Conservation (phyloP, 176 grass and related monocot species). For the Aegilops sharonensis region DNA sequence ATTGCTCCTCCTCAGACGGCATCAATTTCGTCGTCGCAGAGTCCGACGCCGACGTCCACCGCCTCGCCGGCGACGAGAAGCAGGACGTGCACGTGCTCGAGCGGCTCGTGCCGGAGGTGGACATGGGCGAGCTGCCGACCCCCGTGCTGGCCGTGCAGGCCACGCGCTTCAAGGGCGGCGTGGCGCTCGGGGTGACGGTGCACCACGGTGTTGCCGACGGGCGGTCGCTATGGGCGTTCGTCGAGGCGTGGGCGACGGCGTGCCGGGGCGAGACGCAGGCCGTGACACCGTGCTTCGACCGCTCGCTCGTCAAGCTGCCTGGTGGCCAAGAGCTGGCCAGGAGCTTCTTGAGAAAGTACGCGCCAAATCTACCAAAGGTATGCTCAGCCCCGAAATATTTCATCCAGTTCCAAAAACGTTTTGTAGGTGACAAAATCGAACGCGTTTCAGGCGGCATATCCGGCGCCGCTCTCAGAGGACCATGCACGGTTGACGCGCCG, state of each 20-base stretch:
- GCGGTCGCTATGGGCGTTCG: conserved; percentile 30
- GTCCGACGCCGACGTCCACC: conserved; percentile 31
- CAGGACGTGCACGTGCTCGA: conserved; percentile 28
- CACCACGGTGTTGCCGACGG: conserved; percentile 35
- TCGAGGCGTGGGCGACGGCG: conserved; percentile 15
- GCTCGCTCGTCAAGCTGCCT: neutral
- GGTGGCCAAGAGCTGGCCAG: neutral
- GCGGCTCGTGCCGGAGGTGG: conserved; percentile 36
- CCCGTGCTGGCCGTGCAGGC: conserved; percentile 51
- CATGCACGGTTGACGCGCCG: neutral
- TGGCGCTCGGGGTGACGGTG: conserved; percentile 10
- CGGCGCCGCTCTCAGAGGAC: neutral
- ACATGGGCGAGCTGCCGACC: conserved; percentile 39
- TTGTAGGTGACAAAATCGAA: neutral
- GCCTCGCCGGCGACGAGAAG: conserved; percentile 27
- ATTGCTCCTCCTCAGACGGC: neutral
- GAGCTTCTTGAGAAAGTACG: neutral
- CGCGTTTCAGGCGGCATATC: neutral
- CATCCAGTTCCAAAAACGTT: no score
- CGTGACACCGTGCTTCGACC: neutral
- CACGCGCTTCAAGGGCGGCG: conserved; percentile 18
- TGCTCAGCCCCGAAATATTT: neutral
- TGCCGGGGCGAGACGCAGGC: neutral
- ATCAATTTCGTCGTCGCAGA: conserved; percentile 46
- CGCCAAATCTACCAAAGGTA: conserved; percentile 24